A percentile compares a stretch with the other conserved stretches of the same genome.
Evolutionary conservation across 2,329 filamentous ascomycete species (phyloP).

Genomic region (Microdochium trichocladiopsis): DNA sequence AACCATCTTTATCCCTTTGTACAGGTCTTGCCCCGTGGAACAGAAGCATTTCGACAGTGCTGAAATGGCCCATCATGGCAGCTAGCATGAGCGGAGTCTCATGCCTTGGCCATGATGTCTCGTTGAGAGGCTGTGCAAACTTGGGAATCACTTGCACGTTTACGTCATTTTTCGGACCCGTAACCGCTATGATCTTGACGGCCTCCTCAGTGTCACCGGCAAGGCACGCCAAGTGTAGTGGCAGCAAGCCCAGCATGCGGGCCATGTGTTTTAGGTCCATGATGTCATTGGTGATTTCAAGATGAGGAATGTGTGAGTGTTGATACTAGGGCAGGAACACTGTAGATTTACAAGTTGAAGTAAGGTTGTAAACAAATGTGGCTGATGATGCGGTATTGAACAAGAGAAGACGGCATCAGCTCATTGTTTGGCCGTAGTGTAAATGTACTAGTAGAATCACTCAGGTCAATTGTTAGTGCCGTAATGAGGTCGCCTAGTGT

Average conservation of each 20-base stretch:
- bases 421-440: neutral
- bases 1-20: neutral
- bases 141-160: neutral
- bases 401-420: too few species aligned
- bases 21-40: slow-evolving; percentile 1
- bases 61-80: slow-evolving; percentile 11
- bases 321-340: too few species aligned
- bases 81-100: slow-evolving; percentile 8
- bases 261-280: neutral
- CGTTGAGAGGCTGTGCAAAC: neutral
- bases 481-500: too few species aligned
- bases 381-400: too few species aligned
- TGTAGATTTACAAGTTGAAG: too few species aligned
- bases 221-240: slow-evolving; percentile 9
- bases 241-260: slow-evolving; percentile 5
- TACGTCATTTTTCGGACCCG: neutral
- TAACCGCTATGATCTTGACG: neutral
- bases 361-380: too few species aligned
- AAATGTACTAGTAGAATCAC: too few species aligned
- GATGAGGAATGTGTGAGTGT: neutral
- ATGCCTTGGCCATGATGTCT: neutral
- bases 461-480: too few species aligned
- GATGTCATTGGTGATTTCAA: neutral
- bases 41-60: slow-evolving; percentile 9
- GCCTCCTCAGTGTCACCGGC: slow-evolving; percentile 7